A percentile compares a stretch with the other conserved stretches of the same genome.
Evolutionary conservation across 257 asterid genomes (phyloP).

Genomic region (Solanum stenotomum): DNA sequence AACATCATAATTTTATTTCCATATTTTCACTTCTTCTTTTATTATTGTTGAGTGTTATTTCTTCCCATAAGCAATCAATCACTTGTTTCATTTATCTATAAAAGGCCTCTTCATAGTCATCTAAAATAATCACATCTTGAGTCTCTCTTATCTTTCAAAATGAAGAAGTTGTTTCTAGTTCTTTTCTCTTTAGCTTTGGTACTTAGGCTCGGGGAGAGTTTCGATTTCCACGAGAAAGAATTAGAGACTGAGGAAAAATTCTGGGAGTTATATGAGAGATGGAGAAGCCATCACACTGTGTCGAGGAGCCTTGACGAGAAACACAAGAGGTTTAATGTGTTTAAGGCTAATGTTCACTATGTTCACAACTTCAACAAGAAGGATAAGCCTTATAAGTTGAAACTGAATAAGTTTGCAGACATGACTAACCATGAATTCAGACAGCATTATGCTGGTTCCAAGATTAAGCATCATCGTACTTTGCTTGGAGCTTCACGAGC

Average conservation of each 20-base stretch:
- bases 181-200: slow-evolving; percentile 33
- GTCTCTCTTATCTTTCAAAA: neutral
- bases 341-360: slow-evolving; percentile 57
- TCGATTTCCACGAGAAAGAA: slow-evolving; percentile 64
- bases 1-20: neutral
- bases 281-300: slow-evolving; percentile 84
- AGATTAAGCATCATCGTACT: slow-evolving; percentile 58
- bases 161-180: slow-evolving; percentile 22
- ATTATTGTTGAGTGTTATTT: slow-evolving; percentile 4
- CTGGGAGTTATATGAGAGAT: slow-evolving; percentile 76
- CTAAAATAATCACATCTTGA: neutral
- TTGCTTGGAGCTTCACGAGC: slow-evolving; percentile 27
- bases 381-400: slow-evolving; percentile 72
- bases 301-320: slow-evolving; percentile 59
- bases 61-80: slow-evolving; percentile 25
- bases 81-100: slow-evolving; percentile 27
- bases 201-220: slow-evolving; percentile 30
- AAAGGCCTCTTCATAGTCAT: slow-evolving; percentile 18
- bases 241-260: slow-evolving; percentile 64
- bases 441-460: slow-evolving; percentile 50
- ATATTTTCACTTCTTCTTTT: neutral
- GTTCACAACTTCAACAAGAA: slow-evolving; percentile 51
- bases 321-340: slow-evolving; percentile 60
- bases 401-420: slow-evolving; percentile 78
- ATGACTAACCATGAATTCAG: slow-evolving; percentile 84